phyloP scores from a whole-genome alignment of 495 filamentous ascomycete species.

The Clavariopsis aquatica region DNA sequence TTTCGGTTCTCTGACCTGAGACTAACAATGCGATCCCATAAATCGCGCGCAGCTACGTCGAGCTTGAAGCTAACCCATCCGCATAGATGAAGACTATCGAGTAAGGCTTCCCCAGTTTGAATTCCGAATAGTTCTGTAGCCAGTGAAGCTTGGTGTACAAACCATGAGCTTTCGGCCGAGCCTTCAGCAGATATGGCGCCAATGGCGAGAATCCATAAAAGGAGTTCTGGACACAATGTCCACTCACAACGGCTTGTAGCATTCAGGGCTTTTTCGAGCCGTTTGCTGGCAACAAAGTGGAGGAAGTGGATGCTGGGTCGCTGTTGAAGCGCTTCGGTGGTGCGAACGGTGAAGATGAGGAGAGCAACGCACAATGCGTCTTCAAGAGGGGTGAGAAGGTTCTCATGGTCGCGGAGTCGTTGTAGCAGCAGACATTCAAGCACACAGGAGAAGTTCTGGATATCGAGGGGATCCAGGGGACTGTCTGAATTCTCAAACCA shows the following conservation, averaged over 20 bases:
- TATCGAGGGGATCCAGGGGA: conserved; percentile 36
- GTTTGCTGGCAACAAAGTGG: conserved; percentile 34
- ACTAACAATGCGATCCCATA: conserved; percentile 34
- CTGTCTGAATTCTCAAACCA: conserved; percentile 34
- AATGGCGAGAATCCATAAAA: conserved; percentile 38
- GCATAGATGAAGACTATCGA: conserved; percentile 33
- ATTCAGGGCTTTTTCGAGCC: conserved; percentile 32
- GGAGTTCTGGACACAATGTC: conserved; percentile 29
- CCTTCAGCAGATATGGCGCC: conserved; percentile 37
- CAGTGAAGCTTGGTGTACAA: conserved; percentile 27
- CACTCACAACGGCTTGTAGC: conserved; percentile 33
- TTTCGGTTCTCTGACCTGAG: conserved; percentile 35
- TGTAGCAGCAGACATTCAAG: conserved; percentile 32
- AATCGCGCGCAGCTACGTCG: conserved; percentile 24
- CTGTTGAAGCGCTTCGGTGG: conserved; percentile 23
- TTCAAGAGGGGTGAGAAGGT: conserved; percentile 26
- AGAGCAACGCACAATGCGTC: conserved; percentile 38
- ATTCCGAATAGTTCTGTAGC: conserved; percentile 35
- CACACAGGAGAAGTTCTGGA: conserved; percentile 37
- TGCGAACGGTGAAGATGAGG: conserved; percentile 35
- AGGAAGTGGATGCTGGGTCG: conserved; percentile 12
- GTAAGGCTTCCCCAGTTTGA: conserved; percentile 1
- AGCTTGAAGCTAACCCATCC: conserved; percentile 39
- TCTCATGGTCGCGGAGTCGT: conserved; percentile 27
- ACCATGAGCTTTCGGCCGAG: conserved; percentile 29